phyloP scores from a whole-genome alignment of 2,329 filamentous ascomycete genomes.

The Bipolaris bicolor region DNA sequence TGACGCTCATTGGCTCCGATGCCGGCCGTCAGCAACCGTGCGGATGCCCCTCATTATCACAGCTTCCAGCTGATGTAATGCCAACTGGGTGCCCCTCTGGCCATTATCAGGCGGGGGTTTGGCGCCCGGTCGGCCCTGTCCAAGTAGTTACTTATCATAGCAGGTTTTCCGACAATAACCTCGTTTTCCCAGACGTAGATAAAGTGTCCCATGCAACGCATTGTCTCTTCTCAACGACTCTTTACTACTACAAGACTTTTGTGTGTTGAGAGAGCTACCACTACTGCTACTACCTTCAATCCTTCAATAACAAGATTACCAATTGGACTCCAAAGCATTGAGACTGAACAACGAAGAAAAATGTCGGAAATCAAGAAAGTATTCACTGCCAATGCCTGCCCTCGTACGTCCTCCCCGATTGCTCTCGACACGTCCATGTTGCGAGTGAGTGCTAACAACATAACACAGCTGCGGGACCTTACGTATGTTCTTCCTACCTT shows the following conservation, averaged over 20 bases:
- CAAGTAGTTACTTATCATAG: constrained; percentile 22
- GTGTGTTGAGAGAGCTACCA: not conserved
- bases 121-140: not conserved
- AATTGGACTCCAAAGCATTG: not conserved
- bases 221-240: not conserved
- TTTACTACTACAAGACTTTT: constrained; percentile 1
- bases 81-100: not conserved
- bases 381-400: constrained; percentile 50
- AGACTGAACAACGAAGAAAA: constrained; percentile 19
- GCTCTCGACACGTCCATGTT: not conserved
- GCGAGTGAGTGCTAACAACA: not conserved
- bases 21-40: not conserved
- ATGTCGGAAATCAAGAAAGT: constrained; percentile 56
- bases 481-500: constrained; percentile 45
- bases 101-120: not conserved
- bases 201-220: constrained; percentile 16
- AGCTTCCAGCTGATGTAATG: not conserved
- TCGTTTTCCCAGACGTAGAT: constrained; percentile 28
- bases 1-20: not conserved
- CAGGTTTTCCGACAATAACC: constrained; percentile 29
- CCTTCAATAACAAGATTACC: not conserved
- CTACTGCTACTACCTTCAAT: not conserved
- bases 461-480: constrained; percentile 50
- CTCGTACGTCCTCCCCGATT: constrained; percentile 45
- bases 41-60: constrained; percentile 1